These are phyloP conservation scores for Ustilago trichophora DNA, from an alignment of 1,284 basidiomycete genomes.

Conservation along the genomic window DNA sequence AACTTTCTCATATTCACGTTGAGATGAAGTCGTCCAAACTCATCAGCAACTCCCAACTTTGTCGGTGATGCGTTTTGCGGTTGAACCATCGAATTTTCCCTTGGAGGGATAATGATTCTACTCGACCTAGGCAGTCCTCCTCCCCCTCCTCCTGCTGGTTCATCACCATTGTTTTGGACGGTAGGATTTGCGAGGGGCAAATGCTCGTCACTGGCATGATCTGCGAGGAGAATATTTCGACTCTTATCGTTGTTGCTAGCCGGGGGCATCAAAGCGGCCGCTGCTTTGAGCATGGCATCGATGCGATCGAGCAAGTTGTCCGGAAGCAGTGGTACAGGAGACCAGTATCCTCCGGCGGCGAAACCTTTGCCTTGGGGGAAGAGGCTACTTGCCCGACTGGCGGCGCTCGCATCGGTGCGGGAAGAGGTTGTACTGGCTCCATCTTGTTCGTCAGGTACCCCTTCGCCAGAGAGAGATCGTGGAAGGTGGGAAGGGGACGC, in stretches of 20 bases:
- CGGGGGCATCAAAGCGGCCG: conserved; percentile 12
- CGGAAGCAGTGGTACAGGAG: conserved; percentile 52
- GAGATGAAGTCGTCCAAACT: conserved; percentile 12
- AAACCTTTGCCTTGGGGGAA: conserved; percentile 57
- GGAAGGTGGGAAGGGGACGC: too few relatives aligned
- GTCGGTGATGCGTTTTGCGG: neutral
- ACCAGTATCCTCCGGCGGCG: conserved; percentile 52
- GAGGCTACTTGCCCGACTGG: conserved; percentile 35
- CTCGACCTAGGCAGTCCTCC: conserved; percentile 5
- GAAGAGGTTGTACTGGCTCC: conserved; percentile 23
- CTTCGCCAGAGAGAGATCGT: neutral
- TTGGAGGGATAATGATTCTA: conserved; percentile 31
- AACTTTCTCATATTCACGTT: neutral
- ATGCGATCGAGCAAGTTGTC: conserved; percentile 51
- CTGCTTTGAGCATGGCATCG: conserved; percentile 29
- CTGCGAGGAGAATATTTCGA: conserved; percentile 24
- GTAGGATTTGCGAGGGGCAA: too few relatives aligned
- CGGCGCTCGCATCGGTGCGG: conserved; percentile 16
- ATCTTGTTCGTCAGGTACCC: neutral
- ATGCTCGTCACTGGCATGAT: conserved; percentile 20
- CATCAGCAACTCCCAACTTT: conserved; percentile 3
- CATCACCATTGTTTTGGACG: too few relatives aligned
- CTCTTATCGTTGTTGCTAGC: neutral
- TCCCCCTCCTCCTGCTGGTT: neutral
- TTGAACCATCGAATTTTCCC: conserved; percentile 24